Evolutionary conservation across 345 rosid genomes (phyloP).

Genomic region (Dipteronia dyeriana): DNA sequence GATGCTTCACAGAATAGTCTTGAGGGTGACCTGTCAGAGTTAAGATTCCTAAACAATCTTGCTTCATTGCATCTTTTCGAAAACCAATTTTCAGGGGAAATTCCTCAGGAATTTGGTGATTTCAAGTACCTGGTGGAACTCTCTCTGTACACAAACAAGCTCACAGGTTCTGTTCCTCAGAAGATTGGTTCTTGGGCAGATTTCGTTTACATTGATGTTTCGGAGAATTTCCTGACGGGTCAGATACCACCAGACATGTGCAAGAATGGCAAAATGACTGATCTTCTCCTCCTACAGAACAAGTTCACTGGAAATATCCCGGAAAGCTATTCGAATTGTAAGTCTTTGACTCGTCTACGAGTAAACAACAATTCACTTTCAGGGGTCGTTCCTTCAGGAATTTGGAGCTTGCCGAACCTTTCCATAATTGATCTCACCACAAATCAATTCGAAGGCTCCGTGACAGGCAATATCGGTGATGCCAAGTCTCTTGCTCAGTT

Average conservation of each 20-base stretch:
- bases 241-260: conserved; percentile 80
- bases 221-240: conserved; percentile 79
- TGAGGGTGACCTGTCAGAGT: conserved; percentile 63
- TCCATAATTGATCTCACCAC: conserved; percentile 54
- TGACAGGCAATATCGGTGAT: conserved; percentile 49
- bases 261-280: conserved; percentile 60
- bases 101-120: conserved; percentile 70
- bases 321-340: conserved; percentile 51
- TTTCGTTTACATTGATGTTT: conserved; percentile 58
- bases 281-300: conserved; percentile 66
- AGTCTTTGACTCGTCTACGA: conserved; percentile 57
- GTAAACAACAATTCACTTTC: conserved; percentile 68
- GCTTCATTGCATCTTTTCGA: conserved; percentile 57
- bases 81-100: conserved; percentile 65
- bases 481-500: conserved; percentile 63
- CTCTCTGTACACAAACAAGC: conserved; percentile 64
- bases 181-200: conserved; percentile 63
- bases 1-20: conserved; percentile 66
- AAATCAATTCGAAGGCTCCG: conserved; percentile 62
- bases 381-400: conserved; percentile 55
- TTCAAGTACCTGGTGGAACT: conserved; percentile 51
- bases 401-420: conserved; percentile 79
- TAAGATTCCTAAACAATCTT: conserved; percentile 48
- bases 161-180: conserved; percentile 68
- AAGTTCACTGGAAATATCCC: conserved; percentile 66